Conservation (phyloP, 176 grass and related monocot species). For the Cenchrus fungigraminus region DNA sequence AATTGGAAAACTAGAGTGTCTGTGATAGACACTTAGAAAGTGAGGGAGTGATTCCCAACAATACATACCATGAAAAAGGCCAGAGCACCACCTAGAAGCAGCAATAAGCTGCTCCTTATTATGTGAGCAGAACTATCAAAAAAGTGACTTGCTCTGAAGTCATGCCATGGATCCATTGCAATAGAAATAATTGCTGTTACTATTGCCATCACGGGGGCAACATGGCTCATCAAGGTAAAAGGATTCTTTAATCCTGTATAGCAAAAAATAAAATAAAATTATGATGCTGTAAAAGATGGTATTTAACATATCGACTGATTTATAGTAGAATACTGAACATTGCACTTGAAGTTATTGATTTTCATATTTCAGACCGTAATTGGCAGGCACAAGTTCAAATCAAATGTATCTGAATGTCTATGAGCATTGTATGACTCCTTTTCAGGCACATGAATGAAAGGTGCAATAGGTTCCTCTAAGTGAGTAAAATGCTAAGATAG, state of each 20-base stretch:
- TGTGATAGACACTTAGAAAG: too few species aligned
- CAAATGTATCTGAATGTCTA: conserved; percentile 26
- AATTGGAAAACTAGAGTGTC: too few species aligned
- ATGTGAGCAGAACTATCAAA: conserved; percentile 84
- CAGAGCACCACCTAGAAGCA: conserved; percentile 78
- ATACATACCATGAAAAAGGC: conserved; percentile 91
- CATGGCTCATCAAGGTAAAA: conserved; percentile 91
- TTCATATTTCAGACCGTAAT: conserved; percentile 18
- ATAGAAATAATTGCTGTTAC: conserved; percentile 85
- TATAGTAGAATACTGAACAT: not conserved
- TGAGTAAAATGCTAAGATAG: conserved; percentile 35
- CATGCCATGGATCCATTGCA: conserved; percentile 82
- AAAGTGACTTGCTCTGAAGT: conserved; percentile 71
- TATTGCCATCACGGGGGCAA: conserved; percentile 94
- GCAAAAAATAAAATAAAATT: conserved; percentile 9
- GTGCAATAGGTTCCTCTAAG: not conserved
- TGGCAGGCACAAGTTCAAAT: conserved; percentile 7
- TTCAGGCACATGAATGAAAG: conserved; percentile 34
- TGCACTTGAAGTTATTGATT: not conserved
- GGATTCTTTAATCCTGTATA: conserved; percentile 83
- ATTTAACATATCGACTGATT: conserved; percentile 4
- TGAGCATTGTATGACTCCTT: not conserved
- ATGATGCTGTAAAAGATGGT: not conserved
- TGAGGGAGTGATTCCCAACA: not conserved
- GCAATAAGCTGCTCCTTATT: conserved; percentile 72